Conservation (phyloP, 2,329 filamentous ascomycete species). For the Aciculosporium take region DNA sequence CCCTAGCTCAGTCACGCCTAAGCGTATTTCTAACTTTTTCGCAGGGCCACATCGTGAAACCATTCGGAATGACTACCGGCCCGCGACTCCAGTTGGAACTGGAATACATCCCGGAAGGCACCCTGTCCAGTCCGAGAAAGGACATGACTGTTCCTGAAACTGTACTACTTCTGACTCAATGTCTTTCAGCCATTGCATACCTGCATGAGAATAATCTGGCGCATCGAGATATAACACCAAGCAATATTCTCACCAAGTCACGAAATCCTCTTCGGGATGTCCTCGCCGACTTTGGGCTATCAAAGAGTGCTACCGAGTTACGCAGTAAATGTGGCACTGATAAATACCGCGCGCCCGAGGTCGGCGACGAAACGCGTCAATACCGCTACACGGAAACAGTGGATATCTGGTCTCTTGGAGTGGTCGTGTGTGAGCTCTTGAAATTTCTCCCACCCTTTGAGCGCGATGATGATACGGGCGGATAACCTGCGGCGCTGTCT, state of each 20-base stretch:
- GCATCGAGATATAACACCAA: constrained; percentile 85
- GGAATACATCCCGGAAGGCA: constrained; percentile 8
- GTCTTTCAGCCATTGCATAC: constrained; percentile 8
- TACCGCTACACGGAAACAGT: constrained; percentile 78
- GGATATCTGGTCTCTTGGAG: constrained; percentile 83
- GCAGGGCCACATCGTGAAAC: constrained; percentile 9
- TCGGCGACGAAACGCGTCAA: constrained; percentile 21
- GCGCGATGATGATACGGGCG: background rate
- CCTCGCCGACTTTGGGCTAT: constrained; percentile 79
- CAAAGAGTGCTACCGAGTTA: constrained; percentile 86
- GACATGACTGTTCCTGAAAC: constrained; percentile 8
- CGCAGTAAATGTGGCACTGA: constrained; percentile 80
- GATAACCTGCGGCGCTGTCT: background rate
- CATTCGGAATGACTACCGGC: constrained; percentile 1
- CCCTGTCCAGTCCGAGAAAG: constrained; percentile 1
- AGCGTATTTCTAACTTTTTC: constrained; percentile 2
- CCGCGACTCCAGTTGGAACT: constrained; percentile 6
- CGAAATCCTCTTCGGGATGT: constrained; percentile 58
- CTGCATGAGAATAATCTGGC: constrained; percentile 42
- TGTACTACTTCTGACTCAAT: constrained; percentile 7
- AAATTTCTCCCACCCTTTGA: constrained; percentile 2
- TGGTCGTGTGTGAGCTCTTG: constrained; percentile 38
- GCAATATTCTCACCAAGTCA: constrained; percentile 70
- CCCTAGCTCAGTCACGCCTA: background rate
- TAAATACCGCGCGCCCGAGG: constrained; percentile 81